Percentiles rank a stretch among this genome's conserved stretches.
Evolutionary conservation across 1,284 basidiomycete genomes (phyloP).

Genomic region (Ganoderma lingzhi): DNA sequence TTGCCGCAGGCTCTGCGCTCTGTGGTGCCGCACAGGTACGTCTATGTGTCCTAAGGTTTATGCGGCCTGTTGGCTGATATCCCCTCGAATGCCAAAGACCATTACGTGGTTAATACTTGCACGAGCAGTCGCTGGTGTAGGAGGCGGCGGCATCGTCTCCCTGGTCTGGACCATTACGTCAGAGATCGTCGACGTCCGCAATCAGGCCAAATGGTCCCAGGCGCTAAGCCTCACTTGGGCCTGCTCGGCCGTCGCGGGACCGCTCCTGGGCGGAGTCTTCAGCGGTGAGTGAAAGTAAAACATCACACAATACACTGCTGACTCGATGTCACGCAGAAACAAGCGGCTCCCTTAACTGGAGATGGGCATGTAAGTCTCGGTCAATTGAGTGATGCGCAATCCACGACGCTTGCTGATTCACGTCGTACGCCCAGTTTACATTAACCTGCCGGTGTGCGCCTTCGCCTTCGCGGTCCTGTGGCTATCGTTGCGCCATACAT

Average conservation of each 20-base stretch:
- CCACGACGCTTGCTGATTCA: not conserved
- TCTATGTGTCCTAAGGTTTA: conserved; percentile 5
- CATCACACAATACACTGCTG: not conserved
- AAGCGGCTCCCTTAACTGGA: conserved; percentile 59
- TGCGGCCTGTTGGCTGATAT: not conserved
- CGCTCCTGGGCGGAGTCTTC: conserved; percentile 79
- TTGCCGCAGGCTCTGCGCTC: conserved; percentile 74
- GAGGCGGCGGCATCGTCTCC: conserved; percentile 83
- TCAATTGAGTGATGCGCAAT: not conserved
- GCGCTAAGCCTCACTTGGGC: conserved; percentile 85
- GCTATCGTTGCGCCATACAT: conserved; percentile 63
- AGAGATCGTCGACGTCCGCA: conserved; percentile 74
- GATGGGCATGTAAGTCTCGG: conserved; percentile 78
- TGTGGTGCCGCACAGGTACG: conserved; percentile 74
- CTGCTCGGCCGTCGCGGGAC: conserved; percentile 82
- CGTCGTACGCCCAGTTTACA: conserved; percentile 56
- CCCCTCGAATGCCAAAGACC: conserved; percentile 48
- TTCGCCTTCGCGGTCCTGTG: conserved; percentile 64
- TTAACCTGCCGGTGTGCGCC: conserved; percentile 80
- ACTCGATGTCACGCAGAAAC: conserved; percentile 24
- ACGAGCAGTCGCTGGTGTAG: conserved; percentile 71
- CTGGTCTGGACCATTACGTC: conserved; percentile 85
- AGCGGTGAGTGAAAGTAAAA: conserved; percentile 61
- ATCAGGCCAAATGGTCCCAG: conserved; percentile 82
- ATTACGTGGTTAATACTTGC: conserved; percentile 66